Conservation (phyloP, 1,284 basidiomycete species). For the Abortiporus biennis region DNA sequence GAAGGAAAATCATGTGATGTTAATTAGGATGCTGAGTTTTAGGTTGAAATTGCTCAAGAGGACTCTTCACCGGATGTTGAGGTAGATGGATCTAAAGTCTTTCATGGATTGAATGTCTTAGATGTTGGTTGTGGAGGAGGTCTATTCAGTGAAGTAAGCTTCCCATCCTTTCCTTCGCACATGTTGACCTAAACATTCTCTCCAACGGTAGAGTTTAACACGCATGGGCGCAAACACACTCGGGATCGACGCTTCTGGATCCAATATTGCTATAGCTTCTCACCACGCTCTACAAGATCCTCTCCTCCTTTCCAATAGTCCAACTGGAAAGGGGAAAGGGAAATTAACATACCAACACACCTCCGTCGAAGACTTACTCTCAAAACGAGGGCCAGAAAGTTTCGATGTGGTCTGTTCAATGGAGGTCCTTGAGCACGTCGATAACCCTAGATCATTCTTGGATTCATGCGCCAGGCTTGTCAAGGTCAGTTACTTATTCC, state of each 20-base stretch:
- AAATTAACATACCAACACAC: conserved; percentile 67
- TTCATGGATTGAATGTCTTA: conserved; percentile 64
- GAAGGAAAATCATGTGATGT: not conserved
- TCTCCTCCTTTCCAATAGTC: conserved; percentile 25
- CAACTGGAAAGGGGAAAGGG: conserved; percentile 19
- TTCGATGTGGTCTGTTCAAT: conserved; percentile 96
- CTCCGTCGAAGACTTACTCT: conserved; percentile 70
- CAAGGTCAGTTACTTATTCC: conserved; percentile 57
- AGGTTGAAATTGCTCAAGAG: conserved; percentile 36
- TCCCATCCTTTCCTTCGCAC: conserved; percentile 1
- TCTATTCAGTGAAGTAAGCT: conserved; percentile 78
- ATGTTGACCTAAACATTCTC: not conserved
- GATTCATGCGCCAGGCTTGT: conserved; percentile 76
- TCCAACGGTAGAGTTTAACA: conserved; percentile 63
- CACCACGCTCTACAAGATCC: conserved; percentile 83
- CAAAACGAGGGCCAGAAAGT: conserved; percentile 40
- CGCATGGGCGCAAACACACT: conserved; percentile 82
- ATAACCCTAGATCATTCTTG: conserved; percentile 84
- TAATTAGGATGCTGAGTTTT: conserved; percentile 1
- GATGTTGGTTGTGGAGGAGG: conserved; percentile 97
- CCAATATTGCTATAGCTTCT: conserved; percentile 84
- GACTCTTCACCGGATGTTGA: conserved; percentile 33
- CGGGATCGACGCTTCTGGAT: conserved; percentile 86
- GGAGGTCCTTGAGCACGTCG: conserved; percentile 98
- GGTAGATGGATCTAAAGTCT: conserved; percentile 26